Conservation (phyloP, 148 eudicot genomes). For the Persicaria tinctoria region DNA sequence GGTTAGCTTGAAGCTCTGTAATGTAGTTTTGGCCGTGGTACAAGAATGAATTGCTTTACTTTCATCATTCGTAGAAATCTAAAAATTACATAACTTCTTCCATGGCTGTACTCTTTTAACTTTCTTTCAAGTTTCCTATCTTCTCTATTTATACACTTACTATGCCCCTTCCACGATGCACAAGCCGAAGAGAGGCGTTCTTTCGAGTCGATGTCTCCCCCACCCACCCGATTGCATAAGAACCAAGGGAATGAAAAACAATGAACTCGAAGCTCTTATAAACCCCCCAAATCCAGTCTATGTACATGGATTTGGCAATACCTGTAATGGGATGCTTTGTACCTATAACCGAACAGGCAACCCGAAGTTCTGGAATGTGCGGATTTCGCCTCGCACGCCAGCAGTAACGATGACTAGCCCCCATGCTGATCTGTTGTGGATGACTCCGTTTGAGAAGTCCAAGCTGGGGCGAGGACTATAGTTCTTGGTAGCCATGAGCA, state of each 20-base stretch:
- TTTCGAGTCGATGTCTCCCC: neutral
- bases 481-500: conserved; percentile 41
- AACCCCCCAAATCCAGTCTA: conserved; percentile 29
- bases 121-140: neutral
- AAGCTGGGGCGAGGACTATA: conserved; percentile 57
- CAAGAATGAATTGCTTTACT: conserved; percentile 7
- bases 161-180: conserved; percentile 20
- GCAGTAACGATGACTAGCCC: conserved; percentile 86
- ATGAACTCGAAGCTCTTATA: conserved; percentile 38
- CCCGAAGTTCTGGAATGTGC: conserved; percentile 81
- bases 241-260: conserved; percentile 18
- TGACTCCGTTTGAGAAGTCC: conserved; percentile 57
- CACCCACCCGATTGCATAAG: conserved; percentile 24
- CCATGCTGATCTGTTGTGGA: conserved; percentile 64
- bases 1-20: neutral
- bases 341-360: conserved; percentile 58
- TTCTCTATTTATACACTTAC: neutral
- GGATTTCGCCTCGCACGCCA: conserved; percentile 67
- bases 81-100: conserved; percentile 8
- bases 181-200: conserved; percentile 14
- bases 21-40: no score
- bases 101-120: neutral
- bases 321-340: neutral
- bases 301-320: conserved; percentile 45
- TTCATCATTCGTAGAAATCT: conserved; percentile 17